Evolutionary conservation across 75 land plant genomes (phyloP), one percentile per base, ranked within the genome.

Genomic region (Sequoiadendron giganteum): DNA sequence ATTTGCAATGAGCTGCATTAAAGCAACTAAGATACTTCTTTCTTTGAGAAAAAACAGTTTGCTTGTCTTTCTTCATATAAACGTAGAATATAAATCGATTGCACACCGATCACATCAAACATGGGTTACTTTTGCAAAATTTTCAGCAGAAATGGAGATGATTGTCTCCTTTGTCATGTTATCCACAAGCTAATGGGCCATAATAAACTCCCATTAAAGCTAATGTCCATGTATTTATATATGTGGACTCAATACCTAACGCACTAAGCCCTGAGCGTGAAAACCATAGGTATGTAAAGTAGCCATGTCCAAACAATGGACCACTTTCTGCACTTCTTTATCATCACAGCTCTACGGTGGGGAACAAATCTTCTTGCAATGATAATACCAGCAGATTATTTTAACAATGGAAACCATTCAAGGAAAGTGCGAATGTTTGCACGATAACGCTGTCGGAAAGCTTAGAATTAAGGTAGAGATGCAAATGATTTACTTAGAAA

Each of bases 161-260:
- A 32, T 75, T 75, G 77, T 75, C 16, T 13, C 77, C 15, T 11
- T 75, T 34, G 34, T 75, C 39, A 13, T 75, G 10, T 13, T 14
- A 75, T 75, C 77, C 77, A 75, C 77, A 34, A 75, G 34, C 38
- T 34, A 75, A 32, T 75, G 77, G 77, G 14, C 77, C 77, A 75
- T 34, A 34, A 13, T 75, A 75, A 13, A 73, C 39, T 34, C 77
- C 65, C 77, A 75, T 75, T 75, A 75, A 75, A 75, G 77, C 38
- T 75, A 75, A 75, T 75, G 38, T 10, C 77, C 76, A 10, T n/a
- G 65, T 4, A 65, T 65, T 5, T 7, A 65, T 52, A 52, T 13
- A 13, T 13, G 55, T 65, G 28, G 70, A 65, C n/a, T 32, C 5
- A 13, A 75, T 34, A 75, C 77, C 77, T 75, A 75, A 34, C 77